These are phyloP conservation scores for Nemania abortiva DNA, from an alignment of 2,329 filamentous ascomycete genomes.

Conservation along the genomic window DNA sequence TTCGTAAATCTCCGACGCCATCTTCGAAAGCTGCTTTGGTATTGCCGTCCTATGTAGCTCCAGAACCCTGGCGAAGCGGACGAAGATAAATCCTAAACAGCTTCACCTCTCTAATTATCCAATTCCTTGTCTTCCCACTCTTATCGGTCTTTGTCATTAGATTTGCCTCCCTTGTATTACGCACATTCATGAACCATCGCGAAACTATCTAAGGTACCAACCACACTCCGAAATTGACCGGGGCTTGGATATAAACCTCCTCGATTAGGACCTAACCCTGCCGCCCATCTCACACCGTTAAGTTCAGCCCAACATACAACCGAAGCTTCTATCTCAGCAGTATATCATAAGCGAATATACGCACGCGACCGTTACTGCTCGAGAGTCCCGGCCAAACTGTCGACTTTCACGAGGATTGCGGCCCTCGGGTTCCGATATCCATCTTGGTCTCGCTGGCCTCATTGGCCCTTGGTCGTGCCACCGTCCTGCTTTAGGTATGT, in stretches of 20 bases:
- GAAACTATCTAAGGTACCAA: not conserved
- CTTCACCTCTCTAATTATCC: not conserved
- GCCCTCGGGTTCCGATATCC: constrained; percentile 33
- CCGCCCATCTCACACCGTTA: too few relatives aligned
- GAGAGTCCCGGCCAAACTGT: constrained; percentile 16
- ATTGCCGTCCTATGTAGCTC: not conserved
- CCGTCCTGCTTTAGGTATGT: constrained; percentile 46
- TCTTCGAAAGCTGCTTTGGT: not conserved
- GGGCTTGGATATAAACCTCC: not conserved
- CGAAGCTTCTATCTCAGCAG: constrained; percentile 16
- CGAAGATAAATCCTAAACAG: not conserved
- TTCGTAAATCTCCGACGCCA: not conserved
- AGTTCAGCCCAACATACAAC: too few relatives aligned
- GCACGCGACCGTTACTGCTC: not conserved
- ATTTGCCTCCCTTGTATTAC: not conserved
- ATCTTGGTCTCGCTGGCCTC: constrained; percentile 35
- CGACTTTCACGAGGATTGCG: constrained; percentile 18
- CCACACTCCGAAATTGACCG: not conserved
- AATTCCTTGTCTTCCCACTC: not conserved
- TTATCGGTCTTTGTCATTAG: too few relatives aligned
- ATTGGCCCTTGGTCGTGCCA: constrained; percentile 37
- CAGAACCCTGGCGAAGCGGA: not conserved
- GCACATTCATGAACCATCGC: not conserved
- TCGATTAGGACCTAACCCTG: too few relatives aligned
- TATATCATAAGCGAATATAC: constrained; percentile 1